These are phyloP conservation scores for Tetraselmis chui DNA, from an alignment of 139 green algal genomes.

Conservation along the genomic window DNA sequence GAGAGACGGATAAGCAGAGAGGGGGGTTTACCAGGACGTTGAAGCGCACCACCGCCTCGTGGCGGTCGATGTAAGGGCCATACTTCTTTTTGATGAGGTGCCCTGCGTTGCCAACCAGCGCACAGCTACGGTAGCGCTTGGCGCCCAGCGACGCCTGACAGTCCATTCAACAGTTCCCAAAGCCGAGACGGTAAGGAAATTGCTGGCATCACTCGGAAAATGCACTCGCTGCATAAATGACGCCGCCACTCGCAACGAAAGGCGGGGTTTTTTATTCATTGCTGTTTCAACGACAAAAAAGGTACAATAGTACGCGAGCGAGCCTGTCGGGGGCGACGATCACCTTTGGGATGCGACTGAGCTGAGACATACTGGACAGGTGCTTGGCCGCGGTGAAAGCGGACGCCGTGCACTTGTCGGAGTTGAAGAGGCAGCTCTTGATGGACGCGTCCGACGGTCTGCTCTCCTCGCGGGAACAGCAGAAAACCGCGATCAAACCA, in stretches of 20 bases:
- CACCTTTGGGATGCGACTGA: background rate
- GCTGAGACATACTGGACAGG: background rate
- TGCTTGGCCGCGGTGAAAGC: background rate
- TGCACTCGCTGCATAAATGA: too few species aligned
- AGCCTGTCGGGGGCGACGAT: too few species aligned
- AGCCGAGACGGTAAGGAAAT: too few species aligned
- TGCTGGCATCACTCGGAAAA: too few species aligned
- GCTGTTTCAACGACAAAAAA: too few species aligned
- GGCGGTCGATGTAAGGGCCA: conserved; percentile 25
- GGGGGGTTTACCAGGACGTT: conserved; percentile 3
- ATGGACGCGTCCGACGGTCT: background rate
- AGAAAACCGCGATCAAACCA: too few species aligned
- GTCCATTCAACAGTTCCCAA: too few species aligned
- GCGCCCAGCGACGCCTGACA: background rate
- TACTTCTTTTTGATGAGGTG: conserved; percentile 23
- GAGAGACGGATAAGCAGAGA: background rate
- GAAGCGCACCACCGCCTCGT: conserved; percentile 13
- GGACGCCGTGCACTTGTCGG: background rate
- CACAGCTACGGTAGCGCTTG: conserved; percentile 5
- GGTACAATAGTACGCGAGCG: too few species aligned
- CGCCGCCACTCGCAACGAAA: too few species aligned
- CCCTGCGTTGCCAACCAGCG: conserved; percentile 23
- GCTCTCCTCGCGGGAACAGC: too few species aligned
- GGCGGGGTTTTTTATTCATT: too few species aligned
- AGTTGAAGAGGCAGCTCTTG: background rate